These are phyloP conservation scores for Moesziomyces parantarcticus DNA, from an alignment of 1,284 basidiomycete species.

Conservation along the genomic window DNA sequence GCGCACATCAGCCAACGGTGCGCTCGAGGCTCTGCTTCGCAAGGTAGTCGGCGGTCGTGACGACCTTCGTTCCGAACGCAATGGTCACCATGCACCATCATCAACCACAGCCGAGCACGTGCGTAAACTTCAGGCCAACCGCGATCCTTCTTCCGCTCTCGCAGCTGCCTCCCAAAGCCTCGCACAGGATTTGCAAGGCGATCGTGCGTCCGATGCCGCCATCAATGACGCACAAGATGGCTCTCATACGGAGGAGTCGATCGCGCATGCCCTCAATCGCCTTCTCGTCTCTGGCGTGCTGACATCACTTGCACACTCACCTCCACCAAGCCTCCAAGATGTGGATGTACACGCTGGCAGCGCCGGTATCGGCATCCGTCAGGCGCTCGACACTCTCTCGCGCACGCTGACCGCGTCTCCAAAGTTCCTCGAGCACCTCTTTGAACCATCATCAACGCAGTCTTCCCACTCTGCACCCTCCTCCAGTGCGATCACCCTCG, in stretches of 20 bases:
- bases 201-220: background rate
- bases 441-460: slow-evolving; percentile 9
- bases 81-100: background rate
- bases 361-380: slow-evolving; percentile 16
- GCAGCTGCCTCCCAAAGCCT: slow-evolving; percentile 41
- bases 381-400: slow-evolving; percentile 36
- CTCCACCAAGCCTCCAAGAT: slow-evolving; percentile 6
- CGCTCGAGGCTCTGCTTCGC: slow-evolving; percentile 23
- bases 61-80: too few relatives aligned
- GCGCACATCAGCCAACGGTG: slow-evolving; percentile 7
- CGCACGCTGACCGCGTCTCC: slow-evolving; percentile 28
- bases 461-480: slow-evolving; percentile 16
- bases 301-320: slow-evolving; percentile 20
- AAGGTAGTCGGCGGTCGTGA: slow-evolving; percentile 10
- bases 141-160: slow-evolving; percentile 14
- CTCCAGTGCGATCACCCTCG: slow-evolving; percentile 26
- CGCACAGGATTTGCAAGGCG: slow-evolving; percentile 13
- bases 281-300: slow-evolving; percentile 34
- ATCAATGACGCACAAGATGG: slow-evolving; percentile 6
- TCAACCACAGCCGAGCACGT: too few relatives aligned
- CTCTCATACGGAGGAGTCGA: slow-evolving; percentile 30
- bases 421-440: slow-evolving; percentile 47
- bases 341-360: slow-evolving; percentile 2
- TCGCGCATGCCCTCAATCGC: slow-evolving; percentile 40
- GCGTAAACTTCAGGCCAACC: background rate